These are phyloP conservation scores for Amphibolis antarctica DNA, from an alignment of 106 monocot species.

Conservation along the genomic window DNA sequence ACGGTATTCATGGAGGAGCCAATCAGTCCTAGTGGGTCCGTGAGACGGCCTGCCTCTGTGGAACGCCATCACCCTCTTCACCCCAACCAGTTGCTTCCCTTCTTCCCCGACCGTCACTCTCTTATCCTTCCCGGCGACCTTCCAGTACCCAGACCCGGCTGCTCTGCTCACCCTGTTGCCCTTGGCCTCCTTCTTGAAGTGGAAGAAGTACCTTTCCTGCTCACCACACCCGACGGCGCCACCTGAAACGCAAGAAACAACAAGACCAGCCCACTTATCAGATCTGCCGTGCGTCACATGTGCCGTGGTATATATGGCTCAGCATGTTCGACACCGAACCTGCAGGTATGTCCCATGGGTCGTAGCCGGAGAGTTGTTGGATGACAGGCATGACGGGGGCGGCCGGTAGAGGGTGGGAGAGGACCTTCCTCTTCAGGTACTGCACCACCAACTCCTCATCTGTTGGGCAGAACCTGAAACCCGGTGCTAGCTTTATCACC, in stretches of 20 bases:
- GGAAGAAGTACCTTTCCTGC: slow-evolving; percentile 52
- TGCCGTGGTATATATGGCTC: no score
- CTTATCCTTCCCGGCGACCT: slow-evolving; percentile 34
- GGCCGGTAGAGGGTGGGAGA: slow-evolving; percentile 10
- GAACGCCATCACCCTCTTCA: slow-evolving; percentile 43
- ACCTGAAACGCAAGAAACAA: not conserved
- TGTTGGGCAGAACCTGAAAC: slow-evolving; percentile 87
- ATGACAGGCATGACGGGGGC: slow-evolving; percentile 11
- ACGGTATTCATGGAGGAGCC: slow-evolving; percentile 67
- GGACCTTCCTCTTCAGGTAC: slow-evolving; percentile 30
- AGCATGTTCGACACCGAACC: no score
- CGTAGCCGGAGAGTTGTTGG: slow-evolving; percentile 6
- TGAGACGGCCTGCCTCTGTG: slow-evolving; percentile 21
- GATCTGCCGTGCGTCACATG: not conserved
- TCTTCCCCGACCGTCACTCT: slow-evolving; percentile 6
- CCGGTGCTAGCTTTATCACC: slow-evolving; percentile 44
- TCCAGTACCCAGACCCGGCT: slow-evolving; percentile 46
- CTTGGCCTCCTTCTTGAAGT: slow-evolving; percentile 14
- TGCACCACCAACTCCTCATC: slow-evolving; percentile 71
- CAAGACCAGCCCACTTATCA: not conserved
- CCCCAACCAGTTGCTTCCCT: slow-evolving; percentile 25
- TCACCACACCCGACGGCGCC: slow-evolving; percentile 11
- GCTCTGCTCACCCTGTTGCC: slow-evolving; percentile 10
- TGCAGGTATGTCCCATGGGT: slow-evolving; percentile 15
- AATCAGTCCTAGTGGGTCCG: slow-evolving; percentile 19